Evolutionary conservation across 1,284 basidiomycete species (phyloP).

Genomic region (Phylloporus sp.): DNA sequence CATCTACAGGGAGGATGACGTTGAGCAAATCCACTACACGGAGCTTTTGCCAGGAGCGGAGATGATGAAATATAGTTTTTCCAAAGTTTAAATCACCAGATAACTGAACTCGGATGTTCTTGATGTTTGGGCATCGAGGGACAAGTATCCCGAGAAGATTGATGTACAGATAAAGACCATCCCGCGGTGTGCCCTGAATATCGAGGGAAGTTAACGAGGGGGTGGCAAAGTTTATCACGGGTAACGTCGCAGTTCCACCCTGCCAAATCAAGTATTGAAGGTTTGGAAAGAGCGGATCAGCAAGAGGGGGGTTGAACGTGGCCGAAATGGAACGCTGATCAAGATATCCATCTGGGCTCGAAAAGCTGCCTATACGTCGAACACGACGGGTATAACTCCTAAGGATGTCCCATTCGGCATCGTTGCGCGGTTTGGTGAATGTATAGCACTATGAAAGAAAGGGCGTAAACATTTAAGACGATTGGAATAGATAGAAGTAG

Average conservation of each 20-base stretch:
- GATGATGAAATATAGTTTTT: slow-evolving; percentile 3
- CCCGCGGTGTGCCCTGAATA: neutral
- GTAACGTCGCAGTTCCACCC: neutral
- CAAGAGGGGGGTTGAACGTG: neutral
- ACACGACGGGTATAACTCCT: slow-evolving; percentile 9
- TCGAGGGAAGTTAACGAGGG: slow-evolving; percentile 8
- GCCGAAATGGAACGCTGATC: neutral
- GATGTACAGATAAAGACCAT: neutral
- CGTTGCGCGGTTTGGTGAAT: neutral
- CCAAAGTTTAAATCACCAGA: neutral
- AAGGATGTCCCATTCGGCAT: slow-evolving; percentile 7
- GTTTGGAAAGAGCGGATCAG: slow-evolving; percentile 12
- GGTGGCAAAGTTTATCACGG: slow-evolving; percentile 5
- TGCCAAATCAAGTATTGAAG: slow-evolving; percentile 16
- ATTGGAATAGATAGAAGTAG: neutral
- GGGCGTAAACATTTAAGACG: neutral
- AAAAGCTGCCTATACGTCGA: neutral
- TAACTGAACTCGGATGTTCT: slow-evolving; percentile 2
- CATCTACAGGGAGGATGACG: slow-evolving; percentile 3
- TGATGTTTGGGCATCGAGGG: slow-evolving; percentile 13
- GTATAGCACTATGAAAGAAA: neutral
- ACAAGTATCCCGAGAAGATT: slow-evolving; percentile 11
- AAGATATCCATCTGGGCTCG: neutral
- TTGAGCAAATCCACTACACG: slow-evolving; percentile 9
- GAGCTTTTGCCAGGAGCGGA: slow-evolving; percentile 9